These are phyloP conservation scores for Craterostigma plantagineum DNA, from an alignment of 257 asterid species.

Conservation along the genomic window DNA sequence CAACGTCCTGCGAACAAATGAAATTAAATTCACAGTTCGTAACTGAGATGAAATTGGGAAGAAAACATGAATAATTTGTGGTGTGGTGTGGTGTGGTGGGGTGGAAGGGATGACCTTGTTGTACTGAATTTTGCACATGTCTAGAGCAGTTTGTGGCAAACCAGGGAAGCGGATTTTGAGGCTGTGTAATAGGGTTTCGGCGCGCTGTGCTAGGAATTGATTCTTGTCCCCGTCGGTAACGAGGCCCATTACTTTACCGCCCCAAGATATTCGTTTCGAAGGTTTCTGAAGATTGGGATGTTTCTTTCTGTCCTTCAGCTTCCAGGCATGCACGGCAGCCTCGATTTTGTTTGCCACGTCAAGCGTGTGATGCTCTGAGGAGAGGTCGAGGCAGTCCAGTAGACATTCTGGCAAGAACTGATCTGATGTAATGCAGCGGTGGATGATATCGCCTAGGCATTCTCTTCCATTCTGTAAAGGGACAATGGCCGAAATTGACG, in stretches of 20 bases:
- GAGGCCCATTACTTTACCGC: constrained; percentile 73
- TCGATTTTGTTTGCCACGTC: constrained; percentile 78
- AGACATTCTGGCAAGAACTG: constrained; percentile 82
- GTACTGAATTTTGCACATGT: constrained; percentile 89
- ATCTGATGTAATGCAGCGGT: constrained; percentile 68
- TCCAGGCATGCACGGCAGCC: constrained; percentile 88
- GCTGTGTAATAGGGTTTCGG: constrained; percentile 61
- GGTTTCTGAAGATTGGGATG: constrained; percentile 33
- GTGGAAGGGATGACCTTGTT: constrained; percentile 46
- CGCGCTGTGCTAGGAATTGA: constrained; percentile 49
- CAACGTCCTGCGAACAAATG: constrained; percentile 55
- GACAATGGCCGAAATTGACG: neutral
- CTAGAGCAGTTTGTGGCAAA: constrained; percentile 92
- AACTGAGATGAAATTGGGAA: too few relatives aligned
- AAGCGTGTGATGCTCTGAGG: constrained; percentile 77
- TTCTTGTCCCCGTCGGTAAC: constrained; percentile 58
- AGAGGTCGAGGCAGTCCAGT: constrained; percentile 76
- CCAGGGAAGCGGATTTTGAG: constrained; percentile 77
- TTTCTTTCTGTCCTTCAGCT: constrained; percentile 50
- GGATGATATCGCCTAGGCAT: constrained; percentile 73
- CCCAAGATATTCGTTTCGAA: constrained; percentile 47
- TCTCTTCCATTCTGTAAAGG: constrained; percentile 66
- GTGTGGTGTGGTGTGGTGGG: too few relatives aligned
- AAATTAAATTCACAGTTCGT: neutral
- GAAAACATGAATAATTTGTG: neutral